Conservation (phyloP, 164 flowering plant species). For the Santalum album region DNA sequence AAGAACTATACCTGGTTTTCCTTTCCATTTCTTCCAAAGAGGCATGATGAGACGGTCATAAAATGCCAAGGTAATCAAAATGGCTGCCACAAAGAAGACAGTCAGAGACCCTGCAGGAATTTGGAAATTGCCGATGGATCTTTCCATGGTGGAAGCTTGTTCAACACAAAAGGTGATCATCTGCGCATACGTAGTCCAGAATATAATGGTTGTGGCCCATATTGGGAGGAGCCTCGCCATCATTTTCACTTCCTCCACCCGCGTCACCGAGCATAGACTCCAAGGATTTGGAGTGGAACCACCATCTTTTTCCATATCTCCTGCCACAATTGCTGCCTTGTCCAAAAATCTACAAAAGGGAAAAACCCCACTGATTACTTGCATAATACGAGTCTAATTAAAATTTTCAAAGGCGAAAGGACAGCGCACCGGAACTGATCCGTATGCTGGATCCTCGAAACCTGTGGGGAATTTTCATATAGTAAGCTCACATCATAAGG, state of each 20-base stretch:
- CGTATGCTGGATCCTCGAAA: slow-evolving; percentile 40
- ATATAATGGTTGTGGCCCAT: slow-evolving; percentile 81
- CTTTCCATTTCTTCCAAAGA: slow-evolving; percentile 66
- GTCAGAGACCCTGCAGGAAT: slow-evolving; percentile 94
- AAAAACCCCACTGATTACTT: too few species aligned
- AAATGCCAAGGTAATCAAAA: slow-evolving; percentile 49
- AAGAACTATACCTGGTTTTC: slow-evolving; percentile 49
- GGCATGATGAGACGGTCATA: slow-evolving; percentile 80
- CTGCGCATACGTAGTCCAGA: slow-evolving; percentile 86
- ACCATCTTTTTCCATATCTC: slow-evolving; percentile 27
- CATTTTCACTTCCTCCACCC: slow-evolving; percentile 78
- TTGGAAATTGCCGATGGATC: slow-evolving; percentile 52
- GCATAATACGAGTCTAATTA: too few species aligned
- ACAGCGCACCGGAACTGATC: slow-evolving; percentile 48
- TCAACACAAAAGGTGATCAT: slow-evolving; percentile 84
- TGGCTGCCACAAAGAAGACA: slow-evolving; percentile 76
- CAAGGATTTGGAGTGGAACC: slow-evolving; percentile 47
- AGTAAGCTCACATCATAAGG: slow-evolving; percentile 27
- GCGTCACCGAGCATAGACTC: slow-evolving; percentile 59
- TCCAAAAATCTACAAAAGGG: slow-evolving; percentile 47
- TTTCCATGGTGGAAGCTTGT: slow-evolving; percentile 75
- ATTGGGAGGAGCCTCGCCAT: slow-evolving; percentile 49
- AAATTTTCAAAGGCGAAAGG: too few species aligned
- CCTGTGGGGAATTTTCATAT: slow-evolving; percentile 44
- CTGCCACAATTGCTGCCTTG: slow-evolving; percentile 58